These are phyloP conservation scores for Phlebopus sp. DNA, from an alignment of 1,284 basidiomycete genomes.

Conservation along the genomic window DNA sequence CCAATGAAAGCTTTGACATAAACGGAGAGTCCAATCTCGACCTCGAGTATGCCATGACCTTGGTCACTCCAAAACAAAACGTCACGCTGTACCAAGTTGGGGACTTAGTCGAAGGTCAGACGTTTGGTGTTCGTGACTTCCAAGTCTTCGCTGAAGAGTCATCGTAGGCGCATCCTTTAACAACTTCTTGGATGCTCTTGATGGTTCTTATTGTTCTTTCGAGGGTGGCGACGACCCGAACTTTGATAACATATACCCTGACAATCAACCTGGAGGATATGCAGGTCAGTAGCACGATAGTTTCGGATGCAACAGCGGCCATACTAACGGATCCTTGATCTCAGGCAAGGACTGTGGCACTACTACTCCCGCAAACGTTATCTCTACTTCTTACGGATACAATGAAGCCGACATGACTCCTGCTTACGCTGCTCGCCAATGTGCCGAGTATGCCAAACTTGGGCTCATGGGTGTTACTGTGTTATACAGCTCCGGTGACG, in stretches of 20 bases:
- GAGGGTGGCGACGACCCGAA: slow-evolving; percentile 58
- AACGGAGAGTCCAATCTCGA: slow-evolving; percentile 59
- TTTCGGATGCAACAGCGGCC: neutral
- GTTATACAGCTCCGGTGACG: slow-evolving; percentile 50
- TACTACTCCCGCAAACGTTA: slow-evolving; percentile 46
- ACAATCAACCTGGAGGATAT: slow-evolving; percentile 44
- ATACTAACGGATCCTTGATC: too few species aligned
- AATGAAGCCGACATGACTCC: slow-evolving; percentile 47
- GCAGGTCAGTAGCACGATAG: slow-evolving; percentile 10
- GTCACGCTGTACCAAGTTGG: slow-evolving; percentile 50
- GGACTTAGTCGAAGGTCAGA: slow-evolving; percentile 40
- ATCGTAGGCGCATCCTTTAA: slow-evolving; percentile 43
- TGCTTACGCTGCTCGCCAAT: slow-evolving; percentile 49
- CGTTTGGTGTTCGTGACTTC: neutral
- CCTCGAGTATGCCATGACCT: slow-evolving; percentile 47
- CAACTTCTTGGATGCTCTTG: slow-evolving; percentile 46
- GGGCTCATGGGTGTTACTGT: slow-evolving; percentile 49
- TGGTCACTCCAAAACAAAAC: slow-evolving; percentile 39
- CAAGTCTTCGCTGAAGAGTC: neutral
- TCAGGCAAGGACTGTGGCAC: slow-evolving; percentile 51
- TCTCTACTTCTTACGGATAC: slow-evolving; percentile 54
- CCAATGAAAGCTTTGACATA: slow-evolving; percentile 33
- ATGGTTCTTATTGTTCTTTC: slow-evolving; percentile 55
- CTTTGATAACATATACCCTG: slow-evolving; percentile 53
- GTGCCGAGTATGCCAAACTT: slow-evolving; percentile 53